Evolutionary conservation across 2,329 filamentous ascomycete genomes (phyloP).

Genomic region (Ceratocystis huliohia): DNA sequence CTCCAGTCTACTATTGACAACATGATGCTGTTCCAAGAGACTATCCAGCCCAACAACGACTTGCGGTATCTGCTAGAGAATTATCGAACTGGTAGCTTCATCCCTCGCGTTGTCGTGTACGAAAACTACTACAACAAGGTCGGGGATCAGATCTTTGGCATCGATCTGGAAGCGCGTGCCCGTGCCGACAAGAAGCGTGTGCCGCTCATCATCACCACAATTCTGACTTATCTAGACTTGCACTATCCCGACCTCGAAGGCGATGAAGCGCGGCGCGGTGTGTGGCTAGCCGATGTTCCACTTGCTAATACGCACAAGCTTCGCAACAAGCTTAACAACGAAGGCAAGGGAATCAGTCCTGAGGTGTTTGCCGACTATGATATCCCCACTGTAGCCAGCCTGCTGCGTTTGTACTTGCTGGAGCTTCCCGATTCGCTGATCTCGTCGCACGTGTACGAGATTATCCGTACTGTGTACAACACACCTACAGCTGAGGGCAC

Average conservation of each 20-base stretch:
- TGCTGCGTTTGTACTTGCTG: conserved; percentile 85
- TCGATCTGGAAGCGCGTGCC: conserved; percentile 91
- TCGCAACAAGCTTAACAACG: conserved; percentile 76
- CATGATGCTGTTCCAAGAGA: conserved; percentile 99
- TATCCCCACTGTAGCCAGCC: conserved; percentile 82
- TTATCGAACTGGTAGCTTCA: conserved; percentile 87
- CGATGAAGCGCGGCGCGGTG: conserved; percentile 78
- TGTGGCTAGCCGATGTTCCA: conserved; percentile 91
- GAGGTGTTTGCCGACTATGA: conserved; percentile 79
- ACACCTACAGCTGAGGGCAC: conserved; percentile 64
- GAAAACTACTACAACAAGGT: conserved; percentile 99
- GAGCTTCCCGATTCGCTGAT: conserved; percentile 97
- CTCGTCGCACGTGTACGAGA: conserved; percentile 96
- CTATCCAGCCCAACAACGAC: conserved; percentile 84
- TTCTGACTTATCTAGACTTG: conserved; percentile 89
- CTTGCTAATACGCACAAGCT: conserved; percentile 74
- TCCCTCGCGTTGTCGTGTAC: conserved; percentile 81
- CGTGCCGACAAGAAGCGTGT: conserved; percentile 92
- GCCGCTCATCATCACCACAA: conserved; percentile 78
- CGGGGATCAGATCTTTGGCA: conserved; percentile 93
- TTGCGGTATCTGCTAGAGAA: conserved; percentile 90
- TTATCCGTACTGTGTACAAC: conserved; percentile 91
- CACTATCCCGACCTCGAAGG: conserved; percentile 96
- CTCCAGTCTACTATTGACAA: conserved; percentile 92
- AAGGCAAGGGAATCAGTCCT: conserved; percentile 63